phyloP scores from a whole-genome alignment of 371 early-diverging fungal species.

The Rhizopus microsporus region DNA sequence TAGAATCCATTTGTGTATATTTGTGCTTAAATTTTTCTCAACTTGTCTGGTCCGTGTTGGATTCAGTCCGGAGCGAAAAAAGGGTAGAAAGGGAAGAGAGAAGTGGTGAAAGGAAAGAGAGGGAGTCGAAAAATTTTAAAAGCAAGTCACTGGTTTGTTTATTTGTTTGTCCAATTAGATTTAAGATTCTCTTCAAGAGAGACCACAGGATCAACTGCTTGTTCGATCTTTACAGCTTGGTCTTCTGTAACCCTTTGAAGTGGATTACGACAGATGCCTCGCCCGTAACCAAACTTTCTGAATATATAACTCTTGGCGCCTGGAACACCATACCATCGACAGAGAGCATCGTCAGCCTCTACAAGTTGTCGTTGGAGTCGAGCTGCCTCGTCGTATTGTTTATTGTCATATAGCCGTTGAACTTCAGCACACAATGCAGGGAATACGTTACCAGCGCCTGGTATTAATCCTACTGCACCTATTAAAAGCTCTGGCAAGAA shows the following conservation, averaged over 20 bases:
- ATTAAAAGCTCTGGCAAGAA: slow-evolving; percentile 43
- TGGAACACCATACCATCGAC: slow-evolving; percentile 48
- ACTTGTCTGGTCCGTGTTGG: slow-evolving; percentile 6
- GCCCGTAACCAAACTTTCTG: slow-evolving; percentile 33
- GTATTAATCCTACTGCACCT: slow-evolving; percentile 46
- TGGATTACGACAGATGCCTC: slow-evolving; percentile 39
- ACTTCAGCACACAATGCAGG: slow-evolving; percentile 41
- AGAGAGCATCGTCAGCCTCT: slow-evolving; percentile 45
- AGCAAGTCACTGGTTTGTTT: neutral
- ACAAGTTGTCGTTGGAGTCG: slow-evolving; percentile 40
- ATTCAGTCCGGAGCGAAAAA: slow-evolving; percentile 3
- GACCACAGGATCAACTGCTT: neutral
- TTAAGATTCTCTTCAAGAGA: neutral
- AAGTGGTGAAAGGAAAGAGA: neutral
- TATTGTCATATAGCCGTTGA: slow-evolving; percentile 34
- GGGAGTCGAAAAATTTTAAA: neutral
- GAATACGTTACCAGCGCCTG: slow-evolving; percentile 45
- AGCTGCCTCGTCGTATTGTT: slow-evolving; percentile 34
- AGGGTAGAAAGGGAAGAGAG: neutral
- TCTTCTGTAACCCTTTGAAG: slow-evolving; percentile 23
- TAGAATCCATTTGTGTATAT: slow-evolving; percentile 7
- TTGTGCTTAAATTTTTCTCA: neutral
- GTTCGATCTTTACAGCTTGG: slow-evolving; percentile 17
- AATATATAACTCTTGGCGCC: slow-evolving; percentile 45
- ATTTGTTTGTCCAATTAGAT: neutral